These are phyloP conservation scores for Amanita bisporigera DNA, from an alignment of 1,284 basidiomycete species.

Conservation along the genomic window DNA sequence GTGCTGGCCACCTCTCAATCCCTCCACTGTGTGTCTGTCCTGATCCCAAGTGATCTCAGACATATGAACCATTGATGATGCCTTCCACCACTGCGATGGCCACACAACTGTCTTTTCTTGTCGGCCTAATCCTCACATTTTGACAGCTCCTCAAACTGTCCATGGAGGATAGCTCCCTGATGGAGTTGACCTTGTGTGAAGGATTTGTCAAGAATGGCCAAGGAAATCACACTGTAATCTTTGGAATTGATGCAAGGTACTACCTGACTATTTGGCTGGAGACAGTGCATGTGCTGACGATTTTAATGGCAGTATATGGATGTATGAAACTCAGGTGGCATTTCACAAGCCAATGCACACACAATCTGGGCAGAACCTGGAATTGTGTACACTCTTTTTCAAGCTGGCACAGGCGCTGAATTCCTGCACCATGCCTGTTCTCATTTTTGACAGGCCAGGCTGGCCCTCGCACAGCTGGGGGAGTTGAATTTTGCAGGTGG, in stretches of 20 bases:
- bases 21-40: too few species aligned
- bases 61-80: too few species aligned
- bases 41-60: too few species aligned
- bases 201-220: background rate
- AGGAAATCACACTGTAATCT: background rate
- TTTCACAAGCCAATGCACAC: background rate
- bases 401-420: background rate
- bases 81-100: too few species aligned
- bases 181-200: background rate
- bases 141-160: too few species aligned
- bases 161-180: too few species aligned
- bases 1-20: too few species aligned
- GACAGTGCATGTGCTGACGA: background rate
- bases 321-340: background rate
- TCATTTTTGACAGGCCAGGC: slow-evolving; percentile 12
- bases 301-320: background rate
- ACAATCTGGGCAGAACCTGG: background rate
- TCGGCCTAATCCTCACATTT: too few species aligned
- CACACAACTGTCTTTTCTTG: too few species aligned
- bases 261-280: background rate
- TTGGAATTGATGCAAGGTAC: background rate
- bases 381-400: background rate
- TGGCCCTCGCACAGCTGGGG: slow-evolving; percentile 20
- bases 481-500: slow-evolving; percentile 13
- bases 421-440: background rate